These are phyloP conservation scores for Xylaria sp. DNA, from an alignment of 2,329 filamentous ascomycete genomes.

Conservation along the genomic window DNA sequence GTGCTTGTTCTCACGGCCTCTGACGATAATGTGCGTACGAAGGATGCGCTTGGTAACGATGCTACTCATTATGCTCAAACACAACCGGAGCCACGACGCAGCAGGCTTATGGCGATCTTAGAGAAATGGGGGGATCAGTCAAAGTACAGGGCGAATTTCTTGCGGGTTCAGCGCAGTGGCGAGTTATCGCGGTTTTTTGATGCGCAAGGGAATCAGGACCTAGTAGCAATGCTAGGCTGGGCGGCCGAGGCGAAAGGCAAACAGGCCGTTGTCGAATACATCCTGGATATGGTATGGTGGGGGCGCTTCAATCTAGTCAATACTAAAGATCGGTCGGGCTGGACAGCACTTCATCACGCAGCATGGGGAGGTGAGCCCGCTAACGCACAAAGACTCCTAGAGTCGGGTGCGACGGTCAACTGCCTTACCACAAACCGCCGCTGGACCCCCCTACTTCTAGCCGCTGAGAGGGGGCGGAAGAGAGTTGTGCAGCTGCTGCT, in stretches of 20 bases:
- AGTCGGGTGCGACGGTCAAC: neutral
- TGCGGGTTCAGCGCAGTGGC: neutral
- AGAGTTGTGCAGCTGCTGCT: slow-evolving; percentile 3
- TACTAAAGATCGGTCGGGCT: neutral
- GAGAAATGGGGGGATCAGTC: neutral
- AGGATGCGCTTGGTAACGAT: neutral
- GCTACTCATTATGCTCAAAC: neutral
- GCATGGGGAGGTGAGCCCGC: slow-evolving; percentile 7
- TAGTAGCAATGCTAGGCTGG: neutral
- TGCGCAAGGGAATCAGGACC: neutral
- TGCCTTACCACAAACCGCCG: neutral
- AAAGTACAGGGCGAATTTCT: neutral
- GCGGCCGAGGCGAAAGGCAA: neutral
- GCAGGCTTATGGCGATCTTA: neutral
- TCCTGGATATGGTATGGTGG: neutral
- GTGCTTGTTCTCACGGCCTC: neutral
- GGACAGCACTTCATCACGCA: slow-evolving; percentile 17
- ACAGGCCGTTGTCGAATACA: neutral
- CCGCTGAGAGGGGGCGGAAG: neutral
- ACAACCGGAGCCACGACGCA: neutral
- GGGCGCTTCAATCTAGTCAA: neutral
- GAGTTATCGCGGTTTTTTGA: neutral
- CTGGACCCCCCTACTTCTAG: slow-evolving; percentile 9
- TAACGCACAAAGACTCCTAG: neutral
- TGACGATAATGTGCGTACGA: neutral